Percentiles rank a stretch among this genome's conserved stretches.
phyloP scores from a whole-genome alignment of 371 early-diverging fungal genomes.

The Entomophthora muscae region DNA sequence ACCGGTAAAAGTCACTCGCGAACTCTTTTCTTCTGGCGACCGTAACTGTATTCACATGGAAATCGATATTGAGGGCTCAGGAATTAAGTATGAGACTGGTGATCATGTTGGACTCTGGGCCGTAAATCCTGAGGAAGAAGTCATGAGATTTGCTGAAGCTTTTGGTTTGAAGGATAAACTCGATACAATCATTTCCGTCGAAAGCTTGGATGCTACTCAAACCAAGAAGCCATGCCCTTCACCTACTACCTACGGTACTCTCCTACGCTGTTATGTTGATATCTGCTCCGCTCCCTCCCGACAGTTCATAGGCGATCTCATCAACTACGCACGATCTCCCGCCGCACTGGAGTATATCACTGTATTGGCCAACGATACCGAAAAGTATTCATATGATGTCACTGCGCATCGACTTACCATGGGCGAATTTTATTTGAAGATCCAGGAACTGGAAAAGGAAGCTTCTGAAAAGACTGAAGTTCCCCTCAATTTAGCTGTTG shows the following conservation, averaged over 20 bases:
- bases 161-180: slow-evolving; percentile 44
- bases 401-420: slow-evolving; percentile 38
- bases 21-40: slow-evolving; percentile 43
- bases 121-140: slow-evolving; percentile 59
- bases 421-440: slow-evolving; percentile 37
- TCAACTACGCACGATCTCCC: slow-evolving; percentile 33
- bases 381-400: slow-evolving; percentile 36
- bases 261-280: slow-evolving; percentile 82
- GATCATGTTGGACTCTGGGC: slow-evolving; percentile 94
- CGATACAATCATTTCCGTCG: slow-evolving; percentile 36
- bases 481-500: slow-evolving; percentile 55
- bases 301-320: slow-evolving; percentile 32
- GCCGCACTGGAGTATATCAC: slow-evolving; percentile 27
- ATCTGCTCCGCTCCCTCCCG: slow-evolving; percentile 52
- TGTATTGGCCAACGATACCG: slow-evolving; percentile 50
- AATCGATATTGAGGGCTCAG: slow-evolving; percentile 61
- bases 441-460: slow-evolving; percentile 14
- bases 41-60: slow-evolving; percentile 87
- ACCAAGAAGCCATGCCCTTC: slow-evolving; percentile 76
- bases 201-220: slow-evolving; percentile 39
- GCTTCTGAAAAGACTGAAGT: slow-evolving; percentile 16
- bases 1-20: slow-evolving; percentile 28
- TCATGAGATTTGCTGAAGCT: slow-evolving; percentile 34
- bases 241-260: slow-evolving; percentile 68
- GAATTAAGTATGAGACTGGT: slow-evolving; percentile 71